Base-by-base conservation (phyloP, 352 stramenopile species). In the Globisporangium ultimum region DNA sequence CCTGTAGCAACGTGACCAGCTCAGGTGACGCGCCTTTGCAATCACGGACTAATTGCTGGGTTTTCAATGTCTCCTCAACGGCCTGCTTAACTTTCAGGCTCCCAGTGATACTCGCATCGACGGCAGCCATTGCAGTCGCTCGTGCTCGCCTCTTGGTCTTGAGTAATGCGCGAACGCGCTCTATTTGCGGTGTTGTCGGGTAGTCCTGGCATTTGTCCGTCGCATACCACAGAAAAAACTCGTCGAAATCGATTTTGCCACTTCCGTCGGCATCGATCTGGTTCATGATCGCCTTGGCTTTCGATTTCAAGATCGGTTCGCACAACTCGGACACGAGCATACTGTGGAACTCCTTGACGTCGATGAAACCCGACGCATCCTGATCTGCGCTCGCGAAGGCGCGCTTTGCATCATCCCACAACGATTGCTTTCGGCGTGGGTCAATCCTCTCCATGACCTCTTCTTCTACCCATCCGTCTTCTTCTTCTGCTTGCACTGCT, bases 201-300 rank as follows among this genome's bases (percentile, higher is more conserved):
- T 72, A 72, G 43, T 82, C 73, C 57, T 82, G 73, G 51, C 70
- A 78, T n/a, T 77, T 82, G 17, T 78, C 64, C 6, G 63, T 66
- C 8, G 70, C 73, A 45, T 82, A 82, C 73, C 73, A 82, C 34
- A 68, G 46, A 52, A 79, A 82, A 51, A 82, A 82, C 61, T 82
- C 73, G 48, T 73, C 49, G 51, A 82, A 77, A 43, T 79, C 70
- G 46, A 82, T 77, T 41, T 67, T 71, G 13, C 70, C 73, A 47
- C 70, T 82, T 34, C 62, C 60, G 36, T 82, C 70, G 6, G 28
- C 40, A 43, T 79, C 73, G 18, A 82, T 61, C 40, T 76, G 53
- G 34, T 61, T 64, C 61, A 79, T 71, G 40, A 77, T 63, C n/a
- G 66, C 52, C 28, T 49, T 49, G 1, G 64, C 60, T 42, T 74